Evolutionary conservation across 106 monocot genomes (phyloP).

Genomic region (Alisma plantagoaquatica): DNA sequence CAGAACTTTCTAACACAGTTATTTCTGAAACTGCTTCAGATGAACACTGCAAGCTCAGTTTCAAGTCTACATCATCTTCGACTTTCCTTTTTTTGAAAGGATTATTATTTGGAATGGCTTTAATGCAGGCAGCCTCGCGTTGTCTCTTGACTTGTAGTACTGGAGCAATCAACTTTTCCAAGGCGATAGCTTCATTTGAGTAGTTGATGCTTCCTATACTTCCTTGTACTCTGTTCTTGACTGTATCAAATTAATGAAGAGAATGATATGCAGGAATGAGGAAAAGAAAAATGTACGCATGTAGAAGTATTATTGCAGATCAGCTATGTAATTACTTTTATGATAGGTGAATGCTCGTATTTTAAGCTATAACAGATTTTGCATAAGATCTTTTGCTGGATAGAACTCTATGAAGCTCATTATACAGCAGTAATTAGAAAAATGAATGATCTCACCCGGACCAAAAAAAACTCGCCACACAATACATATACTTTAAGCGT

Average conservation of each 20-base stretch:
- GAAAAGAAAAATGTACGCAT: background rate
- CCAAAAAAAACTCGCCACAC: too few relatives aligned
- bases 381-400: background rate
- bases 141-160: constrained; percentile 1
- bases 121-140: constrained; percentile 12
- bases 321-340: background rate
- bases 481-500: too few relatives aligned
- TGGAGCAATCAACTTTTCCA: constrained; percentile 38
- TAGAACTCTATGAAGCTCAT: too few relatives aligned
- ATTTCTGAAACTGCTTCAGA: constrained; percentile 1
- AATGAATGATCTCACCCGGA: too few relatives aligned
- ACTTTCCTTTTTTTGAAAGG: constrained; percentile 70
- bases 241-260: background rate
- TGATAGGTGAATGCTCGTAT: background rate
- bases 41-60: background rate
- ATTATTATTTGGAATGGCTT: constrained; percentile 50
- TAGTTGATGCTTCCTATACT: constrained; percentile 27
- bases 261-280: background rate
- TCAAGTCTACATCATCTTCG: background rate
- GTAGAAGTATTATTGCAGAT: background rate
- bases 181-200: constrained; percentile 43
- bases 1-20: background rate
- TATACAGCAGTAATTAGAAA: too few relatives aligned
- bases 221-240: constrained; percentile 15
- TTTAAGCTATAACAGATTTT: background rate